A percentile compares a stretch with the other conserved stretches of the same genome.
These are phyloP conservation scores for Brasenia schreberi DNA, from an alignment of 164 flowering plant species.

Conservation along the genomic window DNA sequence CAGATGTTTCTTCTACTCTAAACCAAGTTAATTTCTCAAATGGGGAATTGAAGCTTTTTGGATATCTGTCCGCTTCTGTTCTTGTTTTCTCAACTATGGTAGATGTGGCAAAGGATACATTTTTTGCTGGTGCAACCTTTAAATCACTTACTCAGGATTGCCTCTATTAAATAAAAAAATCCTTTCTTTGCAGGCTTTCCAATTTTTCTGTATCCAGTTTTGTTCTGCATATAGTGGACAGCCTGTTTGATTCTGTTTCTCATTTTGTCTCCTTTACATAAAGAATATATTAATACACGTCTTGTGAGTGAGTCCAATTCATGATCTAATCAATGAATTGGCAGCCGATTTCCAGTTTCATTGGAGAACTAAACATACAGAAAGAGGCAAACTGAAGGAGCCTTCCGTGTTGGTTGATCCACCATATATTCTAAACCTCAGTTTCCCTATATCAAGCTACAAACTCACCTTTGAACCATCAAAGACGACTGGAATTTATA, in stretches of 20 bases:
- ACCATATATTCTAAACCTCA: constrained; percentile 49
- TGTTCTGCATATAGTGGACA: neutral
- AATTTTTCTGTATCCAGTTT: constrained; percentile 84
- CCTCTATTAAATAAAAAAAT: neutral
- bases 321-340: constrained; percentile 57
- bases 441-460: constrained; percentile 57
- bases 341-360: constrained; percentile 25
- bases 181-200: constrained; percentile 60
- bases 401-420: constrained; percentile 17
- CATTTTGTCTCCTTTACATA: constrained; percentile 26
- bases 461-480: constrained; percentile 69
- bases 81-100: constrained; percentile 50
- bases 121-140: neutral
- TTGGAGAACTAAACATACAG: neutral
- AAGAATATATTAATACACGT: constrained; percentile 67
- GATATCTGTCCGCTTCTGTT: constrained; percentile 50
- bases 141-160: neutral
- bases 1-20: constrained; percentile 33
- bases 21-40: constrained; percentile 32
- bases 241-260: neutral
- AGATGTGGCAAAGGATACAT: neutral
- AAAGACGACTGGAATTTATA: constrained; percentile 63
- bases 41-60: constrained; percentile 50
- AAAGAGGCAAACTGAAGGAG: neutral
- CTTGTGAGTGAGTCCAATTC: constrained; percentile 67